Evolutionary conservation across 345 rosid genomes (phyloP).

Genomic region (Pistacia integerrima): DNA sequence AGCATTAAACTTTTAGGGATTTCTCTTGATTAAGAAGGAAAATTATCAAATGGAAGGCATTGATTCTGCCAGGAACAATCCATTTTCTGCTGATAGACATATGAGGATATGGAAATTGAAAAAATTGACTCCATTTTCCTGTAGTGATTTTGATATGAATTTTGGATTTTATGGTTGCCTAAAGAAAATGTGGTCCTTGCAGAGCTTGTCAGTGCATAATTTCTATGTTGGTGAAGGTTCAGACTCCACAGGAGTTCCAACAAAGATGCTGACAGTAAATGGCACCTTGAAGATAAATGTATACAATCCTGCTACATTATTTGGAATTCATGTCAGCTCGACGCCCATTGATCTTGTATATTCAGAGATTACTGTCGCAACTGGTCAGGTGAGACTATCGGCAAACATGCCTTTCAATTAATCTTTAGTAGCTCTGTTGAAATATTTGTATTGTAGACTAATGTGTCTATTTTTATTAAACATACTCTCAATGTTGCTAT

Average conservation of each 20-base stretch:
- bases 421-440: not conserved
- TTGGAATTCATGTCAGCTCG: slow-evolving; percentile 81
- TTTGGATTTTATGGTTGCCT: slow-evolving; percentile 1
- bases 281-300: slow-evolving; percentile 57
- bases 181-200: slow-evolving; percentile 26
- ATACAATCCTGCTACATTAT: slow-evolving; percentile 73
- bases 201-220: slow-evolving; percentile 66
- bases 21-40: not conserved
- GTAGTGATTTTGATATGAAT: not conserved
- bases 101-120: not conserved
- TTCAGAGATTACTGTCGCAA: slow-evolving; percentile 57
- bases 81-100: not conserved
- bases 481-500: not conserved
- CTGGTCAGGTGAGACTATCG: slow-evolving; percentile 53
- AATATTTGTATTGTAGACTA: not conserved
- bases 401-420: not conserved
- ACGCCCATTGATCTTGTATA: slow-evolving; percentile 58
- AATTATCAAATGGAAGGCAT: not conserved
- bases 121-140: not conserved
- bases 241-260: slow-evolving; percentile 72
- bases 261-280: slow-evolving; percentile 71
- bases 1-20: not conserved
- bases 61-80: not conserved
- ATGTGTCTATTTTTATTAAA: not conserved
- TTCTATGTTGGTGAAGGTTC: slow-evolving; percentile 70